These are phyloP conservation scores for Aspergillus sclerotiicarbonarius DNA, from an alignment of 495 filamentous ascomycete genomes.

Conservation along the genomic window DNA sequence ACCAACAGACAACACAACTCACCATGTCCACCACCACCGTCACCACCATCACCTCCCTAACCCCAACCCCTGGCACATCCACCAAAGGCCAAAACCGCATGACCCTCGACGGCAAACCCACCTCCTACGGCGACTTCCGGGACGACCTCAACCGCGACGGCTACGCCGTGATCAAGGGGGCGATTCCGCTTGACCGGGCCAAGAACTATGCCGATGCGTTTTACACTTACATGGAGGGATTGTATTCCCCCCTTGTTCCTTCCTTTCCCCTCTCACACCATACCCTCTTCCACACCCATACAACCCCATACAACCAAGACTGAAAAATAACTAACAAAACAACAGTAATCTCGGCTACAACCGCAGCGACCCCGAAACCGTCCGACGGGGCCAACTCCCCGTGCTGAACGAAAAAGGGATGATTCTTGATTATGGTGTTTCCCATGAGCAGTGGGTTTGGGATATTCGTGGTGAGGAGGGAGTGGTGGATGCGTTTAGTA, in stretches of 20 bases:
- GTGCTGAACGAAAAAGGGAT: slow-evolving; percentile 44
- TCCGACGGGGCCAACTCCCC: slow-evolving; percentile 33
- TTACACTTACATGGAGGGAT: slow-evolving; percentile 36
- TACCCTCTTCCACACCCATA: background rate
- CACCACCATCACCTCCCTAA: background rate
- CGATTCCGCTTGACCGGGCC: slow-evolving; percentile 39
- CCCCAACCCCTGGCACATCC: background rate
- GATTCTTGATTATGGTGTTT: slow-evolving; percentile 36
- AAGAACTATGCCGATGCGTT: slow-evolving; percentile 34
- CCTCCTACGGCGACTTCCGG: slow-evolving; percentile 30
- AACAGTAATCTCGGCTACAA: slow-evolving; percentile 37
- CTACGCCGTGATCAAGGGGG: slow-evolving; percentile 46
- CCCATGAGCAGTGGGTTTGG: slow-evolving; percentile 47
- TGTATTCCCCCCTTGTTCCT: slow-evolving; percentile 24
- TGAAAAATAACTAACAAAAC: background rate
- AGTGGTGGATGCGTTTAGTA: slow-evolving; percentile 38
- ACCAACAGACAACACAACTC: background rate
- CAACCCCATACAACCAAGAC: background rate
- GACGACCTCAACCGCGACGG: slow-evolving; percentile 39
- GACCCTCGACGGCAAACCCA: slow-evolving; percentile 26
- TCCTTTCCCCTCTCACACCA: background rate
- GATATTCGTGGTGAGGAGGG: slow-evolving; percentile 40
- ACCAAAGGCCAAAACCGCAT: slow-evolving; percentile 13
- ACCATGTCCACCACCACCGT: slow-evolving; percentile 9
- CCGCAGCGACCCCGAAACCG: slow-evolving; percentile 37